These are phyloP conservation scores for Medicago ruthenica DNA, from an alignment of 306 rosid genomes.

Conservation along the genomic window DNA sequence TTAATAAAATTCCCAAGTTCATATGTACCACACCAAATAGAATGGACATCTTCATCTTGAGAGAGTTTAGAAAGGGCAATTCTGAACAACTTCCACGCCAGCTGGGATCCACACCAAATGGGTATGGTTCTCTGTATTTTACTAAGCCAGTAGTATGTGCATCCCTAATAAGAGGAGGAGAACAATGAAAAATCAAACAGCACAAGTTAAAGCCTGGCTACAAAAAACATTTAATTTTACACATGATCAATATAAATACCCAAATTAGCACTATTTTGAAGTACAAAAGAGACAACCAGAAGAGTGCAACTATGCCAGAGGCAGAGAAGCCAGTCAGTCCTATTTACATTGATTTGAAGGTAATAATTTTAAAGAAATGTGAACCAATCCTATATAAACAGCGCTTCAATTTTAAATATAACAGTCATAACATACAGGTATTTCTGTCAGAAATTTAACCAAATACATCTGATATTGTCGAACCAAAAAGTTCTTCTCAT, in stretches of 20 bases:
- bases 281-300: conserved; percentile 20
- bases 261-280: conserved; percentile 30
- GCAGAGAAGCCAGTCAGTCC: conserved; percentile 26
- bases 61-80: conserved; percentile 85
- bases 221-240: conserved; percentile 9
- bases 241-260: conserved; percentile 24
- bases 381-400: conserved; percentile 13
- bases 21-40: conserved; percentile 90
- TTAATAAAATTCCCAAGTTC: conserved; percentile 90
- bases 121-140: conserved; percentile 80
- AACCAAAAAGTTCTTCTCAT: not conserved
- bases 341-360: conserved; percentile 6
- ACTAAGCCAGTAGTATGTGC: conserved; percentile 77
- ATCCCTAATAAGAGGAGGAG: conserved; percentile 67
- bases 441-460: conserved; percentile 4
- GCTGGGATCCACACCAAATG: conserved; percentile 99
- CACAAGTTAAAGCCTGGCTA: conserved; percentile 25
- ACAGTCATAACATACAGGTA: conserved; percentile 13
- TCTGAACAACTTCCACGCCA: conserved; percentile 99
- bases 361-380: conserved; percentile 9
- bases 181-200: conserved; percentile 30
- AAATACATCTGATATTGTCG: not conserved
- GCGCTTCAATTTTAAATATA: not conserved
- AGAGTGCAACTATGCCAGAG: conserved; percentile 24
- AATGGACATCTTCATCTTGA: conserved; percentile 99